Conservation (phyloP, 106 monocot species). For the Platanthera guangdongensis region DNA sequence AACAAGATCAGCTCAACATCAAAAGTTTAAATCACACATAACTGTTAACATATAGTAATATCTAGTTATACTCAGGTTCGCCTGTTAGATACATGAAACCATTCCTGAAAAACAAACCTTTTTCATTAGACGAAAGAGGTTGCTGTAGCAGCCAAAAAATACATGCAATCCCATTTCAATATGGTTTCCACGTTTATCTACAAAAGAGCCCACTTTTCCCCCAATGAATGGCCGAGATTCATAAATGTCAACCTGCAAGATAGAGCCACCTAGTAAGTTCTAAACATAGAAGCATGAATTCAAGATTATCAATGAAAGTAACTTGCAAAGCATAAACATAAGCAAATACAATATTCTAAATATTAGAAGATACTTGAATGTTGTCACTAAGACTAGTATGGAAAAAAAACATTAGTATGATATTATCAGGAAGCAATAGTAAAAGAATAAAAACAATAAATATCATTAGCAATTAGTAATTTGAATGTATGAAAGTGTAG, state of each 20-base stretch:
- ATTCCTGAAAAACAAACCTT: conserved; percentile 40
- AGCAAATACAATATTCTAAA: neutral
- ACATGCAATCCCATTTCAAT: conserved; percentile 98
- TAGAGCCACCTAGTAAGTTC: conserved; percentile 6
- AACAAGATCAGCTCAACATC: neutral
- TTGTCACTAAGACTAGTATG: neutral
- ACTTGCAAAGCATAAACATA: no score
- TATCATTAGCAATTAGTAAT: neutral
- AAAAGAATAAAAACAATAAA: neutral
- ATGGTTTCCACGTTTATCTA: conserved; percentile 89
- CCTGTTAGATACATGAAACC: neutral
- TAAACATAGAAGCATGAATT: neutral
- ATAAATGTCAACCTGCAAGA: conserved; percentile 87
- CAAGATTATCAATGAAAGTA: no score
- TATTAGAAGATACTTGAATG: neutral
- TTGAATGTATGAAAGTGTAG: neutral
- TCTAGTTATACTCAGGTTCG: neutral
- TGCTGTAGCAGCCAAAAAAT: conserved; percentile 96
- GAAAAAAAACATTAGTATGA: neutral
- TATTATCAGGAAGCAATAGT: neutral
- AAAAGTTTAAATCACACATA: neutral
- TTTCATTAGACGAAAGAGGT: conserved; percentile 96
- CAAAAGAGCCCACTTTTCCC: conserved; percentile 94
- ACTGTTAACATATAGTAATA: neutral
- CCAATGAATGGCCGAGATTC: conserved; percentile 83